Evolutionary conservation across 1,284 basidiomycete species (phyloP).

Genomic region (Ustilago tritici): DNA sequence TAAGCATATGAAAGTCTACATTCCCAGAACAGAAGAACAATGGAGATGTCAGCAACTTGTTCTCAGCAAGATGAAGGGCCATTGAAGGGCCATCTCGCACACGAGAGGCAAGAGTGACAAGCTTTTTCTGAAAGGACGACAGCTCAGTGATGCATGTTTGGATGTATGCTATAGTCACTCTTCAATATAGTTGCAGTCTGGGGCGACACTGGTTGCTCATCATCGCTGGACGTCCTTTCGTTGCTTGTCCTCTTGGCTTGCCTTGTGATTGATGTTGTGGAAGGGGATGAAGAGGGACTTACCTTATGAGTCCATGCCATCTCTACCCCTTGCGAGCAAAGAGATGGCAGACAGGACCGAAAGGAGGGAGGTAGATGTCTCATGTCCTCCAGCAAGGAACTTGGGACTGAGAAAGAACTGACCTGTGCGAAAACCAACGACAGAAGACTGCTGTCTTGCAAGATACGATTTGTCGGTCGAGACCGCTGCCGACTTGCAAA

Average conservation of each 20-base stretch:
- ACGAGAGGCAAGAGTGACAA: slow-evolving; percentile 2
- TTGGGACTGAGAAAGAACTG: slow-evolving; percentile 1
- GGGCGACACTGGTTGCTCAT: slow-evolving; percentile 60
- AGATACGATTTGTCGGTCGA: slow-evolving; percentile 42
- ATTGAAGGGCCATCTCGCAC: neutral
- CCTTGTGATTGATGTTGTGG: neutral
- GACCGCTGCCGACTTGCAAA: slow-evolving; percentile 57
- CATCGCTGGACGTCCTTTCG: slow-evolving; percentile 35
- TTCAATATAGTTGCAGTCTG: slow-evolving; percentile 60
- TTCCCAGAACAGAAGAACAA: neutral
- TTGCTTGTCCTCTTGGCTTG: slow-evolving; percentile 4
- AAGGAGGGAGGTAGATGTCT: neutral
- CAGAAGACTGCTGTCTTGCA: neutral
- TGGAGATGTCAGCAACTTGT: slow-evolving; percentile 3
- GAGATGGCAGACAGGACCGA: slow-evolving; percentile 10
- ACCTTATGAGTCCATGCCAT: slow-evolving; percentile 12
- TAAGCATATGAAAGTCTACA: neutral
- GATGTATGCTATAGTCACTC: slow-evolving; percentile 57
- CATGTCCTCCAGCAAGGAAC: neutral
- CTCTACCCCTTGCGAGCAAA: slow-evolving; percentile 7
- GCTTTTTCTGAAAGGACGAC: slow-evolving; percentile 26
- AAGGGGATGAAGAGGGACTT: slow-evolving; percentile 15
- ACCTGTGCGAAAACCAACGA: slow-evolving; percentile 5
- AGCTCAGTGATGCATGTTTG: slow-evolving; percentile 60
- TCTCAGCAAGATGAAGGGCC: neutral